Evolutionary conservation across 2,329 filamentous ascomycete species (phyloP).

Genomic region (Pleurostoma richardsiae): DNA sequence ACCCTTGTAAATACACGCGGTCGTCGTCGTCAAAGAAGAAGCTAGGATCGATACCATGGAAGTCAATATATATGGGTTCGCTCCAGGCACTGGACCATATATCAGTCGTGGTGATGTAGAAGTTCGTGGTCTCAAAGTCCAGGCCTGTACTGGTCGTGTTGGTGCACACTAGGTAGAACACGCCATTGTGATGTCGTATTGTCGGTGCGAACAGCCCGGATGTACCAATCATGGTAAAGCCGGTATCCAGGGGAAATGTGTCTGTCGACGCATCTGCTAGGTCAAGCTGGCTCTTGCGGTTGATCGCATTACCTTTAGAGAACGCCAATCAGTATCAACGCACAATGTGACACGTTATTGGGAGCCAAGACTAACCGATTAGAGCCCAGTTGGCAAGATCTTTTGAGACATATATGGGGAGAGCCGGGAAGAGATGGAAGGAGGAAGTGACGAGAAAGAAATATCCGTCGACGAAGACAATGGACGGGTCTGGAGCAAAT

Average conservation of each 20-base stretch:
- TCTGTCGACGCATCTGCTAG: neutral
- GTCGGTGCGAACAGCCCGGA: constrained; percentile 22
- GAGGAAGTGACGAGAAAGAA: constrained; percentile 48
- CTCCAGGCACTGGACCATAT: constrained; percentile 18
- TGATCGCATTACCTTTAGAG: neutral
- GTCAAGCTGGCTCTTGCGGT: neutral
- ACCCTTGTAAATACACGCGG: constrained; percentile 18
- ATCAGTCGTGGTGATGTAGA: constrained; percentile 10
- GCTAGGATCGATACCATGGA: constrained; percentile 39
- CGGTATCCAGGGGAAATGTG: neutral
- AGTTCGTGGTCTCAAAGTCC: constrained; percentile 1
- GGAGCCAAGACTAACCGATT: constrained; percentile 20
- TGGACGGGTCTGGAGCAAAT: constrained; percentile 43
- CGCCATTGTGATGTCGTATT: constrained; percentile 20
- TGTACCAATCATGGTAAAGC: neutral
- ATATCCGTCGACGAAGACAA: constrained; percentile 32
- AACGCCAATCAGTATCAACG: too few species aligned
- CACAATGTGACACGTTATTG: too few species aligned
- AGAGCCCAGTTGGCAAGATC: constrained; percentile 45
- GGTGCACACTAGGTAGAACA: constrained; percentile 23
- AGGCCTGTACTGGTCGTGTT: neutral
- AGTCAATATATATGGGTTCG: constrained; percentile 26
- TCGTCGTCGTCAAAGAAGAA: constrained; percentile 37
- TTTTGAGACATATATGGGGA: constrained; percentile 45
- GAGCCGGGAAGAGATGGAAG: constrained; percentile 46